phyloP scores from a whole-genome alignment of 2,329 filamentous ascomycete genomes.

The Pseudogymnoascus sp. region DNA sequence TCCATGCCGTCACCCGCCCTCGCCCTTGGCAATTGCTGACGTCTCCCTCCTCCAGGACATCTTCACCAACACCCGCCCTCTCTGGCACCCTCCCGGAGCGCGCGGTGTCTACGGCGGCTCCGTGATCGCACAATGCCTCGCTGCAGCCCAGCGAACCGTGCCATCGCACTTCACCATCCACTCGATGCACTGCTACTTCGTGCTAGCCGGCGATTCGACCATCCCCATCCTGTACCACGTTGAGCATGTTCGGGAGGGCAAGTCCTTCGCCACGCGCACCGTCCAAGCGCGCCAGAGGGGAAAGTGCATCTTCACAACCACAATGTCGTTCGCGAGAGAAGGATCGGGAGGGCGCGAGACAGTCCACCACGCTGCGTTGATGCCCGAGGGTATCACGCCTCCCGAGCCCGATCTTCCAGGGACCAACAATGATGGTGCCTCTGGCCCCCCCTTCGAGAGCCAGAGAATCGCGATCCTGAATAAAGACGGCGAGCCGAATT shows the following conservation, averaged over 20 bases:
- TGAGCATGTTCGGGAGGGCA: constrained; percentile 83
- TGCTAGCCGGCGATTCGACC: constrained; percentile 77
- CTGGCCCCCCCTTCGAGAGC: constrained; percentile 48
- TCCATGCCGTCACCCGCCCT: not conserved
- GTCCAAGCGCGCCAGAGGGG: constrained; percentile 92
- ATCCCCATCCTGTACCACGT: constrained; percentile 93
- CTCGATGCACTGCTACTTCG: constrained; percentile 98
- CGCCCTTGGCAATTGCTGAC: not conserved
- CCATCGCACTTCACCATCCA: constrained; percentile 74
- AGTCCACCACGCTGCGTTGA: constrained; percentile 58
- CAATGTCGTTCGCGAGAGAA: constrained; percentile 75
- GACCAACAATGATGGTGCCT: constrained; percentile 16
- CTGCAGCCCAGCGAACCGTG: constrained; percentile 83
- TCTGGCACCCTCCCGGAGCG: constrained; percentile 89
- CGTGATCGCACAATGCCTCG: constrained; percentile 85
- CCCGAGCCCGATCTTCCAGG: constrained; percentile 29
- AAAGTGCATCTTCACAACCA: constrained; percentile 89
- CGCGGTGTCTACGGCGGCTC: constrained; percentile 90
- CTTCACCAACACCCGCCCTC: constrained; percentile 85
- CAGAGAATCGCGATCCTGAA: constrained; percentile 51
- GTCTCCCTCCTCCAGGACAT: constrained; percentile 53
- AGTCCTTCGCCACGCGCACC: constrained; percentile 82
- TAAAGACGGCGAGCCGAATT: constrained; percentile 47
- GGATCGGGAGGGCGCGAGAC: constrained; percentile 44
- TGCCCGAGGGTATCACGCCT: constrained; percentile 42